Conservation (phyloP, 306 rosid species). For the Notholithocarpus densiflorus region DNA sequence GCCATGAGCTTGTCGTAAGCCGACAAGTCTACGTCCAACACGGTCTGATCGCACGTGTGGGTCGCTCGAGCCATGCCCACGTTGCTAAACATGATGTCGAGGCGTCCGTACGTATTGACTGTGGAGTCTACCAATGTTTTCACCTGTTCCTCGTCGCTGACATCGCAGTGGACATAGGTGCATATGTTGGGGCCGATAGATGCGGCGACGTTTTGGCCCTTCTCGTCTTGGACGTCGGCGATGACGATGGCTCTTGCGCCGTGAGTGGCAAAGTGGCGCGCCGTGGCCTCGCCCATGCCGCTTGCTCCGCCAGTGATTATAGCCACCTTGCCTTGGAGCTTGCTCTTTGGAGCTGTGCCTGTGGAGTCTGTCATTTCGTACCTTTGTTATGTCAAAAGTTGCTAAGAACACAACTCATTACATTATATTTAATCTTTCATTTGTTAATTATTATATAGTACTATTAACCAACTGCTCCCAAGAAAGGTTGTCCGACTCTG, state of each 20-base stretch:
- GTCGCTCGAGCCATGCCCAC: constrained; percentile 21
- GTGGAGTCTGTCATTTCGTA: constrained; percentile 16
- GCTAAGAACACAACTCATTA: no score
- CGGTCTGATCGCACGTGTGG: constrained; percentile 13
- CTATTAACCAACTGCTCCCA: no score
- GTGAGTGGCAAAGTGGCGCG: constrained; percentile 27
- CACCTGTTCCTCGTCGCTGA: constrained; percentile 48
- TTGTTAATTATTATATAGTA: no score
- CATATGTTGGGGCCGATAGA: constrained; percentile 40
- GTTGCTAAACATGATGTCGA: constrained; percentile 64
- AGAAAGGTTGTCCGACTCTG: no score
- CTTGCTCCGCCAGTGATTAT: constrained; percentile 61
- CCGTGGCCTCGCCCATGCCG: constrained; percentile 65
- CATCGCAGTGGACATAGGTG: constrained; percentile 52
- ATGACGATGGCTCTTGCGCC: constrained; percentile 48
- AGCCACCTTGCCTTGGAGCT: constrained; percentile 45
- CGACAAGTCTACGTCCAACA: constrained; percentile 40
- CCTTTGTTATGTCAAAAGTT: no score
- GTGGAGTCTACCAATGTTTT: constrained; percentile 29
- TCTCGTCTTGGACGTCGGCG: constrained; percentile 49
- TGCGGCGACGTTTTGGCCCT: constrained; percentile 32
- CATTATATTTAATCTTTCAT: no score
- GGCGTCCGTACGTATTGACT: constrained; percentile 24
- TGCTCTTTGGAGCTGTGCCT: neutral
- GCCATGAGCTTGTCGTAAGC: constrained; percentile 19